Conservation (phyloP, 495 filamentous ascomycete species). For the Cercophora newfieldiana region DNA sequence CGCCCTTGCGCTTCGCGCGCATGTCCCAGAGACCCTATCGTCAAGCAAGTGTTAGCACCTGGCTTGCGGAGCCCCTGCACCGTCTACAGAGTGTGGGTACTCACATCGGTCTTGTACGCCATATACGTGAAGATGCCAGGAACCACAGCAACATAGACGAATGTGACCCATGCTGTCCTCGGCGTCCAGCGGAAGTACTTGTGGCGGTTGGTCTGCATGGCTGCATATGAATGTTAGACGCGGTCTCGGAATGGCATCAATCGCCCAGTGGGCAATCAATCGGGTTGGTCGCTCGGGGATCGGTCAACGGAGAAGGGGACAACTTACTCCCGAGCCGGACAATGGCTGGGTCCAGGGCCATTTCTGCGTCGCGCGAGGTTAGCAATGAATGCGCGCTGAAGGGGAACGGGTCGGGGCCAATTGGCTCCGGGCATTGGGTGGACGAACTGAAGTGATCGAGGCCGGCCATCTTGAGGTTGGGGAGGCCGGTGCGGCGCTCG, state of each 20-base stretch:
- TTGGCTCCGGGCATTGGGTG: neutral
- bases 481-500: slow-evolving; percentile 15
- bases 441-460: slow-evolving; percentile 45
- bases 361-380: slow-evolving; percentile 37
- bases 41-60: neutral
- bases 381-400: slow-evolving; percentile 19
- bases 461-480: slow-evolving; percentile 24
- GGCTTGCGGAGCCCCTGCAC: neutral
- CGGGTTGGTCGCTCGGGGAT: neutral
- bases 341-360: slow-evolving; percentile 75
- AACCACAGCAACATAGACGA: slow-evolving; percentile 70
- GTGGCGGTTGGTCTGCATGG: slow-evolving; percentile 81
- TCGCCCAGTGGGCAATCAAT: neutral
- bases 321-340: slow-evolving; percentile 72
- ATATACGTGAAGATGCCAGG: slow-evolving; percentile 68
- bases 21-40: slow-evolving; percentile 82
- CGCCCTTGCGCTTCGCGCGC: slow-evolving; percentile 82
- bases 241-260: neutral
- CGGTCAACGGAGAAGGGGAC: slow-evolving; percentile 22
- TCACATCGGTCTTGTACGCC: slow-evolving; percentile 79
- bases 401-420: slow-evolving; percentile 1
- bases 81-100: slow-evolving; percentile 33
- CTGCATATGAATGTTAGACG: slow-evolving; percentile 47
- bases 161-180: slow-evolving; percentile 73
- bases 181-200: slow-evolving; percentile 94